These are phyloP conservation scores for Corchorus olitorius DNA, from an alignment of 345 rosid genomes.

Conservation along the genomic window DNA sequence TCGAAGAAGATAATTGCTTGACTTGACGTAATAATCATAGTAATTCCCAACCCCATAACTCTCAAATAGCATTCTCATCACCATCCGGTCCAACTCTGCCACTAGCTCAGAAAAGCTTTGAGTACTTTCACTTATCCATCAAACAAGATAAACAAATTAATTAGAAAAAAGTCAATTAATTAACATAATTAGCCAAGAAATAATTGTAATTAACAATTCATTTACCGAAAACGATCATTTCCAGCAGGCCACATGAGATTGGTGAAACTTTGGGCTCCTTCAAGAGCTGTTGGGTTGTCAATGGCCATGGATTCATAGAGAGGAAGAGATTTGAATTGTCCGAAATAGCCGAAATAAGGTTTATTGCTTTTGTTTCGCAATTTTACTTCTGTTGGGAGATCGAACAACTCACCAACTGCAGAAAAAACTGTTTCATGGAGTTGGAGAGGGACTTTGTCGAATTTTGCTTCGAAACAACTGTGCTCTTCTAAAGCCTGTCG, in stretches of 20 bases:
- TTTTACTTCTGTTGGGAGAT: slow-evolving; percentile 50
- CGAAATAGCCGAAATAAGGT: slow-evolving; percentile 47
- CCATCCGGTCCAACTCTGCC: slow-evolving; percentile 45
- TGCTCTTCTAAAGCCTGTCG: slow-evolving; percentile 50
- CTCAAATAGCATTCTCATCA: slow-evolving; percentile 63
- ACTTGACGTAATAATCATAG: slow-evolving; percentile 35
- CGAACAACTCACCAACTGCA: slow-evolving; percentile 34
- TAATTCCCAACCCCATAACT: slow-evolving; percentile 54
- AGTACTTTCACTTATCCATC: slow-evolving; percentile 28
- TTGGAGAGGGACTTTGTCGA: slow-evolving; percentile 28
- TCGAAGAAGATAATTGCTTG: slow-evolving; percentile 52
- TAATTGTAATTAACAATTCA: not conserved
- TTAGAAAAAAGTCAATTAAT: not conserved
- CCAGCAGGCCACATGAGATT: slow-evolving; percentile 57
- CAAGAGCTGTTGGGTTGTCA: slow-evolving; percentile 37
- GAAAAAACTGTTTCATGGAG: slow-evolving; percentile 35
- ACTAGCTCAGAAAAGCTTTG: slow-evolving; percentile 44
- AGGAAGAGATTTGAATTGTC: slow-evolving; percentile 34
- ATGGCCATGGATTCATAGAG: slow-evolving; percentile 56
- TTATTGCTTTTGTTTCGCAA: slow-evolving; percentile 36
- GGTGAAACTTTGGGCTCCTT: slow-evolving; percentile 39
- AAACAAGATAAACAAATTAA: not conserved
- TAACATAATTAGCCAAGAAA: not conserved
- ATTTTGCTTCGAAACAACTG: slow-evolving; percentile 53
- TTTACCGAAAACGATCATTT: slow-evolving; percentile 27